Percentiles rank a stretch among this genome's conserved stretches.
These are phyloP conservation scores for Pythium periplocum DNA, from an alignment of 352 stramenopile species.

Conservation along the genomic window DNA sequence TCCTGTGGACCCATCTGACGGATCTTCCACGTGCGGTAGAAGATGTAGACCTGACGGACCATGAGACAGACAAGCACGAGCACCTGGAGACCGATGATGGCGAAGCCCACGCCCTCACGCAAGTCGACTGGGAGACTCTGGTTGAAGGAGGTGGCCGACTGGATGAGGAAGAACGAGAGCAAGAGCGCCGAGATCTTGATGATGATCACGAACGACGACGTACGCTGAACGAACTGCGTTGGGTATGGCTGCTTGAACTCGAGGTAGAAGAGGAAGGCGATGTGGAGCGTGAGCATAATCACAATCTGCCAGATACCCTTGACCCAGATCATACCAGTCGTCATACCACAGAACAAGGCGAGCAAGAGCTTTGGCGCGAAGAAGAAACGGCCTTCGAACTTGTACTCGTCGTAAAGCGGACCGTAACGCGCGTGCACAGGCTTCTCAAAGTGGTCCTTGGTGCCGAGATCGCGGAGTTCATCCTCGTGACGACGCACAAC, in stretches of 20 bases:
- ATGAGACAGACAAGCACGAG: conserved; percentile 77
- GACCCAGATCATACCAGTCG: conserved; percentile 77
- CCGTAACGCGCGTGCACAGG: conserved; percentile 73
- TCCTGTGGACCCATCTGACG: conserved; percentile 20
- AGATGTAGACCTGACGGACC: conserved; percentile 83
- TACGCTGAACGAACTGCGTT: conserved; percentile 78
- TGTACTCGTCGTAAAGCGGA: conserved; percentile 85
- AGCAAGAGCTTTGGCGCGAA: conserved; percentile 82
- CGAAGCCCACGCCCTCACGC: conserved; percentile 70
- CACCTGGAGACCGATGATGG: conserved; percentile 76
- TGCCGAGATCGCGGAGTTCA: conserved; percentile 73
- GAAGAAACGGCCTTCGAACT: conserved; percentile 82
- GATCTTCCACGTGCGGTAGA: conserved; percentile 85
- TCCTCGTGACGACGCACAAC: conserved; percentile 76
- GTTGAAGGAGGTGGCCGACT: conserved; percentile 60
- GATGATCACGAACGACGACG: conserved; percentile 84
- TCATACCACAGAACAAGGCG: conserved; percentile 69
- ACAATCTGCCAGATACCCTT: conserved; percentile 70
- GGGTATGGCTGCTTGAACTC: conserved; percentile 82
- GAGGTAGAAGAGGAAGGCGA: conserved; percentile 76
- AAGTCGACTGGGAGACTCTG: conserved; percentile 64
- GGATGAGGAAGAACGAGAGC: conserved; percentile 77
- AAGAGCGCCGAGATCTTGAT: conserved; percentile 87
- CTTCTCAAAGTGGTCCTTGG: conserved; percentile 84
- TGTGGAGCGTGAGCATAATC: conserved; percentile 68